Percentiles rank a stretch among this genome's conserved stretches.
Conservation (phyloP, 164 flowering plant species). For the Vitis vinifera region ASM3070453v1 NC_081805.1:7249501-7250000, state of each 20-base stretch:
- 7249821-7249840: conserved; percentile 56
- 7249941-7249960: too few species aligned
- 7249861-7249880: not conserved
- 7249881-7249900: not conserved
- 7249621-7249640: conserved; percentile 82
- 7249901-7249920: not conserved
- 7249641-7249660: conserved; percentile 81
- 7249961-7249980: too few species aligned
- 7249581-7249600: conserved; percentile 84
- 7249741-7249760: conserved; percentile 45
- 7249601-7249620: conserved; percentile 92
- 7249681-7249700: conserved; percentile 89
- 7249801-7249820: conserved; percentile 70
- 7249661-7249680: conserved; percentile 77
- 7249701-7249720: conserved; percentile 77
- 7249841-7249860: conserved; percentile 50
- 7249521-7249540: conserved; percentile 75
- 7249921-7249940: not conserved
- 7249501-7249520: conserved; percentile 78
- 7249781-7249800: conserved; percentile 56
- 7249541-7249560: conserved; percentile 81
- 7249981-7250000: too few species aligned
- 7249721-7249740: conserved; percentile 89
- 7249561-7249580: conserved; percentile 87
- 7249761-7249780: conserved; percentile 55